These are phyloP conservation scores for Solanum clarkiae DNA, from an alignment of 257 asterid genomes.

Conservation along the genomic window DNA sequence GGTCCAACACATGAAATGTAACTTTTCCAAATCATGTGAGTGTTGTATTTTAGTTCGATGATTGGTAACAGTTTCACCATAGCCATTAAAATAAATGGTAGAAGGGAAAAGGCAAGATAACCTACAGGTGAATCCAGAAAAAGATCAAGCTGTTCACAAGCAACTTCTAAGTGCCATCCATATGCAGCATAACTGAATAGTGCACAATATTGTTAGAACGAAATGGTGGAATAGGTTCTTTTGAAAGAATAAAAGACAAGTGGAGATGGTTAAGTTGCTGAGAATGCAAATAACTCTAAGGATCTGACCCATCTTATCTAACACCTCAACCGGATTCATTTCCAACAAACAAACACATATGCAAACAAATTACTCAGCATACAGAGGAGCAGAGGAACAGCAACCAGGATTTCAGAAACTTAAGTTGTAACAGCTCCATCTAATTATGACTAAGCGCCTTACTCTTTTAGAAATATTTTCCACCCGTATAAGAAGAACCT, in stretches of 20 bases:
- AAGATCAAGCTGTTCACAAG: not conserved
- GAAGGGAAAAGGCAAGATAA: not conserved
- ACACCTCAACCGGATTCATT: not conserved
- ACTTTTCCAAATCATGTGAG: not conserved
- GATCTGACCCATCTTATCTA: not conserved
- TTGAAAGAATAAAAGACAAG: not conserved
- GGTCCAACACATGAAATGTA: not conserved
- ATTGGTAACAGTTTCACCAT: not conserved
- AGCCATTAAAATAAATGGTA: not conserved
- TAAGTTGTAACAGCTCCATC: not conserved
- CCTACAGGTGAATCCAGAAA: not conserved
- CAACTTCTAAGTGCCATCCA: not conserved
- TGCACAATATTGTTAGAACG: not conserved
- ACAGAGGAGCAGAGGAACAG: not conserved
- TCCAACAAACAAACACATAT: not conserved
- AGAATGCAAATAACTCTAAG: not conserved
- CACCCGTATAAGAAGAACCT: not conserved
- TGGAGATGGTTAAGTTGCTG: not conserved
- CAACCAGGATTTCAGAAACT: not conserved
- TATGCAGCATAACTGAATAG: not conserved
- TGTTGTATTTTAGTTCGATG: not conserved
- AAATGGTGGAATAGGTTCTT: not conserved
- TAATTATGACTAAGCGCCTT: not conserved
- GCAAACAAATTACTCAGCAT: not conserved
- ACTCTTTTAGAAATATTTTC: not conserved